phyloP scores from a whole-genome alignment of 1,139 yeast species.

The Petasospora fabianii region DNA sequence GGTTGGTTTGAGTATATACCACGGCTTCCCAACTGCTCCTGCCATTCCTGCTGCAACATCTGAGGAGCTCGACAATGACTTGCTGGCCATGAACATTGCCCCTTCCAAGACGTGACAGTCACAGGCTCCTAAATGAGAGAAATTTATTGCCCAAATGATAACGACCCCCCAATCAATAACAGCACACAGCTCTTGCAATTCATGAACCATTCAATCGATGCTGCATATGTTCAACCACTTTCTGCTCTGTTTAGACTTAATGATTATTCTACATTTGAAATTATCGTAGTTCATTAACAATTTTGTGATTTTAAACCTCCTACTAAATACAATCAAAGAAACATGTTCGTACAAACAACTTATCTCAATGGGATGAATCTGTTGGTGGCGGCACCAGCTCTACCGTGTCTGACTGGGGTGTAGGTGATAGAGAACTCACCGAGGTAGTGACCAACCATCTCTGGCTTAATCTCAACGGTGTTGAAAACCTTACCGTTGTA shows the following conservation, averaged over 20 bases:
- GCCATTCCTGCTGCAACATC: constrained; percentile 32
- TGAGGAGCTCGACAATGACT: constrained; percentile 44
- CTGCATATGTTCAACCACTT: neutral
- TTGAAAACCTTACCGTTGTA: constrained; percentile 99
- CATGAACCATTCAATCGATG: neutral
- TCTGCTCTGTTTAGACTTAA: too few relatives aligned
- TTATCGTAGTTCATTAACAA: constrained; percentile 17
- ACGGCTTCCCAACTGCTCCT: constrained; percentile 62
- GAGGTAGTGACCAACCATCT: constrained; percentile 99
- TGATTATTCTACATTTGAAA: neutral
- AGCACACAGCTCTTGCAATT: too few relatives aligned
- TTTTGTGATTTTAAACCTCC: constrained; percentile 3
- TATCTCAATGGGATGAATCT: constrained; percentile 71
- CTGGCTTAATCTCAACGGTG: constrained; percentile 98
- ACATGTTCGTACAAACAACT: constrained; percentile 16
- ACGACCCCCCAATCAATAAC: too few relatives aligned
- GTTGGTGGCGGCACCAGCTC: constrained; percentile 88
- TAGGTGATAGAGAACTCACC: constrained; percentile 99
- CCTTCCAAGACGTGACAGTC: neutral
- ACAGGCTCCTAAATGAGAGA: neutral
- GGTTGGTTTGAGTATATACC: constrained; percentile 50
- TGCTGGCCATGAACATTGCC: constrained; percentile 28
- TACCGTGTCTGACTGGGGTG: constrained; percentile 99
- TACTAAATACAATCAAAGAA: constrained; percentile 9
- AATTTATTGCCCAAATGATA: too few relatives aligned